Percentiles rank a stretch among this genome's conserved stretches.
phyloP scores from a whole-genome alignment of 192 early-diverging fungal genomes.

The Rhizoclosmatium globosum region DNA sequence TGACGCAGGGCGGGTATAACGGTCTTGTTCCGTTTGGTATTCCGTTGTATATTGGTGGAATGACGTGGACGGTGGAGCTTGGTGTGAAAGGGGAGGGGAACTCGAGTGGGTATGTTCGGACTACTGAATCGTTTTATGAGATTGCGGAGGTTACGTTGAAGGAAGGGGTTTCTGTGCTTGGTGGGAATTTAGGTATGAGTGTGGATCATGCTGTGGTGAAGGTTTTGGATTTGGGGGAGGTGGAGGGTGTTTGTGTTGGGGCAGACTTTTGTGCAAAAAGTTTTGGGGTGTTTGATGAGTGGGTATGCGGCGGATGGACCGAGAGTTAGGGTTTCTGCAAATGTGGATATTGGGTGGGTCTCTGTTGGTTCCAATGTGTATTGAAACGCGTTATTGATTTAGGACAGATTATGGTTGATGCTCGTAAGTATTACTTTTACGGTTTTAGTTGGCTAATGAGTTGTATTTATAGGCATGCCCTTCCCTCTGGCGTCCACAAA shows the following conservation, averaged over 20 bases:
- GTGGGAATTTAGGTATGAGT: neutral
- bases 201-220: neutral
- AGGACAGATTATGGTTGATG: neutral
- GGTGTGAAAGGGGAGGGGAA: neutral
- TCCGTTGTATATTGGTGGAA: neutral
- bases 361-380: neutral
- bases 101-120: neutral
- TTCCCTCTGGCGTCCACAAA: neutral
- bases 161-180: neutral
- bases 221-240: neutral
- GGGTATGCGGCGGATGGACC: slow-evolving; percentile 6
- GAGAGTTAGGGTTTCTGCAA: neutral
- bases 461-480: neutral
- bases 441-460: neutral
- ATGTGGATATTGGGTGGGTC: neutral
- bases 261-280: neutral
- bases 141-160: neutral
- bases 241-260: neutral
- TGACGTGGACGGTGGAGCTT: slow-evolving; percentile 7
- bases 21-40: neutral
- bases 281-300: slow-evolving; percentile 14
- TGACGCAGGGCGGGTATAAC: neutral
- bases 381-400: neutral
- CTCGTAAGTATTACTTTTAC: neutral
- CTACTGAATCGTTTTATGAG: neutral